These are phyloP conservation scores for Geotrichum restrictum DNA, from an alignment of 1,139 yeast genomes.

Conservation along the genomic window DNA sequence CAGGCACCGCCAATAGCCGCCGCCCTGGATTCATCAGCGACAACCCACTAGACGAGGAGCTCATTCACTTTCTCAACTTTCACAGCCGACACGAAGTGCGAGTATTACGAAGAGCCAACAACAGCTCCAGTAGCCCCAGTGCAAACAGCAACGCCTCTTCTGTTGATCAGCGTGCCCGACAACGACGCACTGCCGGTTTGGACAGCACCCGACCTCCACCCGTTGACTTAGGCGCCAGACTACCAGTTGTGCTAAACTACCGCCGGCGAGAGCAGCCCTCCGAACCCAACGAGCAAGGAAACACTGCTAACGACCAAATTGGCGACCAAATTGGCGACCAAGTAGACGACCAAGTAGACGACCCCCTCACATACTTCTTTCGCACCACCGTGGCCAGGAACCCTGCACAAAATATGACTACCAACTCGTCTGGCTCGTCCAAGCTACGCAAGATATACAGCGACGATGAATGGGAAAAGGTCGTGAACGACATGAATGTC, in stretches of 20 bases:
- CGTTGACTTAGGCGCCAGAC: slow-evolving; percentile 6
- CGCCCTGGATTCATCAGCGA: not conserved
- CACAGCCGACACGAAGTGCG: slow-evolving; percentile 1
- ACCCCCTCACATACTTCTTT: slow-evolving; percentile 4
- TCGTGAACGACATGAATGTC: slow-evolving; percentile 27
- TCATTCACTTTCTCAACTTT: slow-evolving; percentile 3
- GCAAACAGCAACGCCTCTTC: not conserved
- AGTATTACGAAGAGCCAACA: not conserved
- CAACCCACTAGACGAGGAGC: slow-evolving; percentile 13
- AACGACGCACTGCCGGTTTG: not conserved
- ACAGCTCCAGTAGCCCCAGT: not conserved
- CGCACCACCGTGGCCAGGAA: not conserved
- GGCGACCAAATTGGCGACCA: too few relatives aligned
- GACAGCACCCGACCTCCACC: not conserved
- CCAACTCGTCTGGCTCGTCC: not conserved
- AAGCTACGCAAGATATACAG: slow-evolving; percentile 19
- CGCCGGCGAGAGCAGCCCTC: slow-evolving; percentile 4
- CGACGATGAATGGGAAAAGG: slow-evolving; percentile 31
- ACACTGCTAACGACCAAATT: too few relatives aligned
- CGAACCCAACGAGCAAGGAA: not conserved
- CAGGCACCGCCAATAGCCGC: not conserved
- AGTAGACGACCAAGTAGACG: slow-evolving; percentile 5
- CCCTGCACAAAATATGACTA: not conserved
- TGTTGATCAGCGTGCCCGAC: not conserved
- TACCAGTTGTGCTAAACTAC: slow-evolving; percentile 12